Evolutionary conservation across 768 basidiomycete species (phyloP), one percentile per base, ranked within the genome.

Genomic region (Panellus pusillus): DNA sequence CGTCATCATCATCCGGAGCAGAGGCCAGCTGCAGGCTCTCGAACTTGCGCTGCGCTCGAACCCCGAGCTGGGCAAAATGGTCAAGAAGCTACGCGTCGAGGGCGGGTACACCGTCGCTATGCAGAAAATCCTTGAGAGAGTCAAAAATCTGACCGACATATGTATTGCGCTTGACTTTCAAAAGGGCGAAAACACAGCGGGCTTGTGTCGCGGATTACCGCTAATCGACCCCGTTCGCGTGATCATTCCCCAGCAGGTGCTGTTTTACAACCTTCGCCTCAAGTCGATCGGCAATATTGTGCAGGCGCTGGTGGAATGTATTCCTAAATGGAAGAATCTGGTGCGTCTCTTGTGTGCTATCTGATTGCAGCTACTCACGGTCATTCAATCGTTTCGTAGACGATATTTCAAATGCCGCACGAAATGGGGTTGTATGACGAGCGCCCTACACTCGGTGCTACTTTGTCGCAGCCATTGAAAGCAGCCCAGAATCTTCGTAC

Each of bases 61-160:
- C 37, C 48, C 57, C n/a, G 31, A 40, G 1, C 39, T 58, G 1
- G 48, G 57, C 6, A 12, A 29, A 15, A 47, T 50, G 40, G 47
- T 59, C 41, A 50, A 43, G 29, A 50, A 52, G 27, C 17, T 55
- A 31, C 53, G 57, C 49, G 29, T 59, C n/a, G 57, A 59, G 36
- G 57, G 52, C 12, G 57, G 52, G 32, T 54, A 20, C 19, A 44
- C 29, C 1, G 38, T 47, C 35, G 49, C 52, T 1, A 43, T 59
- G 49, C 19, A 42, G 31, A 50, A 54, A 19, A 55, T 59, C 20
- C 48, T 59, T 20, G 8, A 47, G 27, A 11, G 18, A 1, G 28
- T 48, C 7, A 9, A 28, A 8, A 54, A 51, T 27, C 15, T 59
- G 8, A 47, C 44, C 2, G 39, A 56, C 36, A 29, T 54, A n/a